Percentiles rank a stretch among this genome's conserved stretches.
Evolutionary conservation across 2,329 filamentous ascomycete species (phyloP).

Genomic region (Chaetomium globosum): DNA sequence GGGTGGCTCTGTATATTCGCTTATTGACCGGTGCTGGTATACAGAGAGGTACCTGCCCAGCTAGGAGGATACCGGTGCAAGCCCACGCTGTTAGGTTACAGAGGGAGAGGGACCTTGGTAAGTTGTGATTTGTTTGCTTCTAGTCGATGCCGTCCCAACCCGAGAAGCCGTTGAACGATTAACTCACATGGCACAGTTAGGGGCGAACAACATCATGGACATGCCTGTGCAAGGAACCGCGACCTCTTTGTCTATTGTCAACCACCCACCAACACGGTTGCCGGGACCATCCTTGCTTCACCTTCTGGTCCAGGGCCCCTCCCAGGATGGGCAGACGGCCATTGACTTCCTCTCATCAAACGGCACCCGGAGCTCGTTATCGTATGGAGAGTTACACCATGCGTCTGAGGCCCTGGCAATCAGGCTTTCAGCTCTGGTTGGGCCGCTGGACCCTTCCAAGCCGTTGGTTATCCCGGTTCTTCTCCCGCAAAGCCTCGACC

Average conservation of each 20-base stretch:
- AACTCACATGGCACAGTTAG: not conserved
- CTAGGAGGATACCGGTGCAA: slow-evolving; percentile 1
- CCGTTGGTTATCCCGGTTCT: slow-evolving; percentile 71
- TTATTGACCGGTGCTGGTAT: not conserved
- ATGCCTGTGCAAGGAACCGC: not conserved
- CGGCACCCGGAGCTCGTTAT: slow-evolving; percentile 51
- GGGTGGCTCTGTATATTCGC: not conserved
- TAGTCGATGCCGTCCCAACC: not conserved
- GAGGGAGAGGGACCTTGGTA: not conserved
- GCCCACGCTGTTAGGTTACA: not conserved
- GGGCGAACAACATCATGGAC: slow-evolving; percentile 9
- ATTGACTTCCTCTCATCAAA: slow-evolving; percentile 64
- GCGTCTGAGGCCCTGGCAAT: slow-evolving; percentile 59
- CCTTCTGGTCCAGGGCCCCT: slow-evolving; percentile 58
- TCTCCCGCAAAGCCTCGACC: slow-evolving; percentile 71
- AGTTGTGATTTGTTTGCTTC: not conserved
- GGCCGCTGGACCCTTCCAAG: slow-evolving; percentile 11
- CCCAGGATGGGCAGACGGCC: slow-evolving; percentile 49
- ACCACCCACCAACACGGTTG: slow-evolving; percentile 47
- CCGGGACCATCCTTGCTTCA: slow-evolving; percentile 53
- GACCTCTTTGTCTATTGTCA: slow-evolving; percentile 49
- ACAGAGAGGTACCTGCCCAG: slow-evolving; percentile 12
- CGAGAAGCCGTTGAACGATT: not conserved
- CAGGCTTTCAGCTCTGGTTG: slow-evolving; percentile 47
- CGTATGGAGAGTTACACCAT: slow-evolving; percentile 65